Evolutionary conservation across 495 filamentous ascomycete species (phyloP).

Genomic region (Penicillium angulare): DNA sequence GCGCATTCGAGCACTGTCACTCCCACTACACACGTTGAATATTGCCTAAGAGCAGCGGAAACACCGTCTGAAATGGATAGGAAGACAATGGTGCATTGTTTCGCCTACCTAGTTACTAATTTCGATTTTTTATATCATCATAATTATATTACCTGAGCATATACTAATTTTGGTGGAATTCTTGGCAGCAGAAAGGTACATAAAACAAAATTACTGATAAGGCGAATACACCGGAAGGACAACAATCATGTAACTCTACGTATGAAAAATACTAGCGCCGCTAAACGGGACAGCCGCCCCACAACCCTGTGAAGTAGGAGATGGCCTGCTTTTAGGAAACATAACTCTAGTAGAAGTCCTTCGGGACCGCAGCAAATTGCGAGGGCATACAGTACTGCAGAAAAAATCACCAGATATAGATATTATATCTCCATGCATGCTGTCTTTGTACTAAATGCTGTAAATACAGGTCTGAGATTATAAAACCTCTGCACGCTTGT

Average conservation of each 20-base stretch:
- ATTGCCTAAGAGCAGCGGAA: too few species aligned
- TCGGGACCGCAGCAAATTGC: neutral
- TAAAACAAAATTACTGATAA: neutral
- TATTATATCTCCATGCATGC: conserved; percentile 3
- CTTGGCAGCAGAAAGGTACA: conserved; percentile 8
- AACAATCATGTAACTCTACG: neutral
- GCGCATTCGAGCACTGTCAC: too few species aligned
- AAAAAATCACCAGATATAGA: neutral
- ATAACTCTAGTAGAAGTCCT: neutral
- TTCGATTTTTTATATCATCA: too few species aligned
- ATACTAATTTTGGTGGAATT: too few species aligned
- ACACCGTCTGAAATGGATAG: too few species aligned
- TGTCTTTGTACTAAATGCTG: neutral
- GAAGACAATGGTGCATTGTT: too few species aligned
- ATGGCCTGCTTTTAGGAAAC: conserved; percentile 2
- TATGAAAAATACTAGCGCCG: conserved; percentile 2
- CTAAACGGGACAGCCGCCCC: neutral
- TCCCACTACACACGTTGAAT: too few species aligned
- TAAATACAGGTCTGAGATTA: conserved; percentile 1
- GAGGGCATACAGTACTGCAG: neutral
- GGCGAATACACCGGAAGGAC: neutral
- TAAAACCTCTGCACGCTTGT: neutral
- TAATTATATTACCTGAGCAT: too few species aligned
- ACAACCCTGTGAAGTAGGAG: conserved; percentile 1
- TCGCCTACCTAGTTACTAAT: too few species aligned